Conservation (phyloP, 176 grass and related monocot species). For the Chloris gayana region DNA sequence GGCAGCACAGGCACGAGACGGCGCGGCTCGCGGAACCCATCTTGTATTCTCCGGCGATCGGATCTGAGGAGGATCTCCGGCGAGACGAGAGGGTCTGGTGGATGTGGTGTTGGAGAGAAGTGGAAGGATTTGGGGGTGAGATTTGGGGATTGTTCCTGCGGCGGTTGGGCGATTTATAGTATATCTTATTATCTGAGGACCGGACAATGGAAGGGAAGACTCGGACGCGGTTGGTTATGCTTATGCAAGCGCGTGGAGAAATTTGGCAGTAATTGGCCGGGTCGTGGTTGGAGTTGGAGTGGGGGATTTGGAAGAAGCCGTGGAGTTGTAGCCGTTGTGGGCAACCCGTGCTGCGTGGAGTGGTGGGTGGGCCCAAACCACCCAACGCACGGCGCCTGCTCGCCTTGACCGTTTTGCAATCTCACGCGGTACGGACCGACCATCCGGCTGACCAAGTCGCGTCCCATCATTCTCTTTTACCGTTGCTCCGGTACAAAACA, state of each 20-base stretch:
- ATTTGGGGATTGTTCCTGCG: neutral
- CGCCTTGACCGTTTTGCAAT: no score
- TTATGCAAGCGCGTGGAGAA: neutral
- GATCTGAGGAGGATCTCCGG: neutral
- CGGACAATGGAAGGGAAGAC: neutral
- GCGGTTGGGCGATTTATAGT: neutral
- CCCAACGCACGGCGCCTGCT: neutral
- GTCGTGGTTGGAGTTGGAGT: neutral
- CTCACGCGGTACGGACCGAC: no score
- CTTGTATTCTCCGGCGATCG: neutral
- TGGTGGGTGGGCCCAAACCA: no score
- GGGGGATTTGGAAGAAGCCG: neutral
- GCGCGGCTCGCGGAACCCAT: conserved; percentile 49
- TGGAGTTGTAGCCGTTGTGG: neutral
- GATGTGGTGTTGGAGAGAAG: neutral
- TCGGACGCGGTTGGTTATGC: neutral
- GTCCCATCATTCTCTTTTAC: no score
- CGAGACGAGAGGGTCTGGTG: neutral
- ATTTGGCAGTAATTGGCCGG: neutral
- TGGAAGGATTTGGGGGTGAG: neutral
- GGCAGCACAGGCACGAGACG: conserved; percentile 62
- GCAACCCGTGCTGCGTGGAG: no score
- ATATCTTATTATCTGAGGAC: no score
- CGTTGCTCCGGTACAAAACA: no score
- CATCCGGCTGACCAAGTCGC: no score